A percentile compares a stretch with the other conserved stretches of the same genome.
Evolutionary conservation across 2,329 filamentous ascomycete species (phyloP).

Genomic region (Whalleya microplaca): DNA sequence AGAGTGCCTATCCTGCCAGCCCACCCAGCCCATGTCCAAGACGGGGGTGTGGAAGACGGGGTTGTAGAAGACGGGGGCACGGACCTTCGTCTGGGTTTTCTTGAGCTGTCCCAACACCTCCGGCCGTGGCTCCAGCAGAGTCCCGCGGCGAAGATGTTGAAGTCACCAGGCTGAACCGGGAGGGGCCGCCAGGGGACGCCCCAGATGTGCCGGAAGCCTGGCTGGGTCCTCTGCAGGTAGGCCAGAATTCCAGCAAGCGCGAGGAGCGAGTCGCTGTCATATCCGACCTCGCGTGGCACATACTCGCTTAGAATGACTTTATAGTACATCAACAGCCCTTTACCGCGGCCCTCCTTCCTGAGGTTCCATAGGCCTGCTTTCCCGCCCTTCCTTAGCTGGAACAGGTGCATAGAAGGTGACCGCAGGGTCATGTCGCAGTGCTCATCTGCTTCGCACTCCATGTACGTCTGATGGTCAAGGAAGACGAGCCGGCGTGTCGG

Average conservation of each 20-base stretch:
- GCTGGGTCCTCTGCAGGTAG: background rate
- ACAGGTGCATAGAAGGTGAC: slow-evolving; percentile 9
- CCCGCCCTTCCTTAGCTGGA: too few species aligned
- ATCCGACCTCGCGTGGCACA: slow-evolving; percentile 12
- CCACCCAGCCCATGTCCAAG: slow-evolving; percentile 4
- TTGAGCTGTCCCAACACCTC: slow-evolving; percentile 2
- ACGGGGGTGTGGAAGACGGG: background rate
- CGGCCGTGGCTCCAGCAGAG: slow-evolving; percentile 1
- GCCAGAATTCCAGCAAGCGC: slow-evolving; percentile 22
- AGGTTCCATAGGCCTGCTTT: background rate
- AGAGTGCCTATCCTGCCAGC: background rate
- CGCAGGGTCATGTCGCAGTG: background rate
- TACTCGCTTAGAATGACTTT: slow-evolving; percentile 4
- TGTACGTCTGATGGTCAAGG: slow-evolving; percentile 29
- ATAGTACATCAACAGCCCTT: too few species aligned
- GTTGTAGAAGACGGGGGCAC: too few species aligned
- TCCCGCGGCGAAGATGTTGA: background rate
- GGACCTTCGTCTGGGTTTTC: slow-evolving; percentile 1
- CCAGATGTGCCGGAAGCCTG: slow-evolving; percentile 21
- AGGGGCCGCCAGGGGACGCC: slow-evolving; percentile 15
- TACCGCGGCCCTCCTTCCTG: too few species aligned
- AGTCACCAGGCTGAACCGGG: too few species aligned
- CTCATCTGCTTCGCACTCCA: slow-evolving; percentile 13
- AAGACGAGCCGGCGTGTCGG: slow-evolving; percentile 38
- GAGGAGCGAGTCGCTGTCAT: slow-evolving; percentile 19